Conservation (phyloP, 192 early-diverging fungal genomes). For the Coemansia sp. region DNA sequence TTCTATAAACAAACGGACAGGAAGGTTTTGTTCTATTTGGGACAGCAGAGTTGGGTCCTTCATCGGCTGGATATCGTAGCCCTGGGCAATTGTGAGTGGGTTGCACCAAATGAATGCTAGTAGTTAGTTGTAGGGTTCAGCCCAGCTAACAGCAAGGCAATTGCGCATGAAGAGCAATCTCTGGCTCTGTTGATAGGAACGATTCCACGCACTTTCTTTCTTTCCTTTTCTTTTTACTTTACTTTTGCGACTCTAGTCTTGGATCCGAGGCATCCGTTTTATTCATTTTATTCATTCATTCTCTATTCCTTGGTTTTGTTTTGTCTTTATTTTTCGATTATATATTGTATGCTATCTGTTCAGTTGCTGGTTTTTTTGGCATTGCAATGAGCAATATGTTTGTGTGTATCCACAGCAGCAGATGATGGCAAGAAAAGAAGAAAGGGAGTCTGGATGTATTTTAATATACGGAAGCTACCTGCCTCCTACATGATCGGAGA, state of each 20-base stretch:
- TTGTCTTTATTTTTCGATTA: neutral
- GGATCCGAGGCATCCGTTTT: neutral
- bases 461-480: neutral
- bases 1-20: constrained; percentile 26
- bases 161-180: neutral
- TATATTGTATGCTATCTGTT: constrained; percentile 6
- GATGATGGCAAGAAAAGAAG: no score
- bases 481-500: no score
- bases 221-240: neutral
- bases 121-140: no score
- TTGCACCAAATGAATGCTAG: no score
- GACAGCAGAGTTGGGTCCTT: no score
- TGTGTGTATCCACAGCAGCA: neutral
- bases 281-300: neutral
- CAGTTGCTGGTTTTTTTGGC: neutral
- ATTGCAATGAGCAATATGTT: neutral
- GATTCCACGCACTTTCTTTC: constrained; percentile 3
- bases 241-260: constrained; percentile 2
- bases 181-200: neutral
- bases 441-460: neutral
- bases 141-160: no score
- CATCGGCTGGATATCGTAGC: no score
- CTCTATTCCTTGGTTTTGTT: neutral
- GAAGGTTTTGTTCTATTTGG: no score
- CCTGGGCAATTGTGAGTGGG: no score